Conservation (phyloP, 2,329 filamentous ascomycete genomes). For the Shiraia sp. region DNA sequence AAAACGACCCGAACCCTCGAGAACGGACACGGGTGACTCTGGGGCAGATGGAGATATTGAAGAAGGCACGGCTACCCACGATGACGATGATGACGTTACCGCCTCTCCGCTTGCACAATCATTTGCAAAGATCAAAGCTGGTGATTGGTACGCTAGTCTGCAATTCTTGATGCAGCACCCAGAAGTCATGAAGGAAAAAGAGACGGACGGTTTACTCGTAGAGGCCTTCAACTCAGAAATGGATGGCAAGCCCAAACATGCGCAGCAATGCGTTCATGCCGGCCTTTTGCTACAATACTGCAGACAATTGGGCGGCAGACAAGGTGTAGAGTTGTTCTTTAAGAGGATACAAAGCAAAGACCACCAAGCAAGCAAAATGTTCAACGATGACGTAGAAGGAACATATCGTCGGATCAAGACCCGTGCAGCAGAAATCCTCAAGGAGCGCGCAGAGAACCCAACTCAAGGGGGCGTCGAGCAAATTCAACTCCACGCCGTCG, state of each 20-base stretch:
- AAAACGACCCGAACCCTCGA: slow-evolving; percentile 41
- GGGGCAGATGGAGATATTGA: slow-evolving; percentile 66
- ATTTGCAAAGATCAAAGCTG: slow-evolving; percentile 77
- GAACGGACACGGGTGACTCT: slow-evolving; percentile 52
- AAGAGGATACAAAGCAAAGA: slow-evolving; percentile 88
- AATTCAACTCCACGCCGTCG: slow-evolving; percentile 95
- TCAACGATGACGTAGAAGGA: slow-evolving; percentile 87
- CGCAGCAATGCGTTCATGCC: slow-evolving; percentile 89
- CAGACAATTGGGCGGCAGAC: slow-evolving; percentile 81
- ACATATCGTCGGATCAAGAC: slow-evolving; percentile 83
- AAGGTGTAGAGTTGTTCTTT: slow-evolving; percentile 92
- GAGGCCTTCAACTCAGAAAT: slow-evolving; percentile 90
- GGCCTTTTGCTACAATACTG: slow-evolving; percentile 94
- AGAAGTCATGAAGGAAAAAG: slow-evolving; percentile 76
- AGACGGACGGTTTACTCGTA: slow-evolving; percentile 88
- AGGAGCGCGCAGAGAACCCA: slow-evolving; percentile 57
- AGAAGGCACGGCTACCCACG: slow-evolving; percentile 51
- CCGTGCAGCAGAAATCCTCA: slow-evolving; percentile 73
- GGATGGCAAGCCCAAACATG: slow-evolving; percentile 73
- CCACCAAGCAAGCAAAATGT: slow-evolving; percentile 88
- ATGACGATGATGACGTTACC: slow-evolving; percentile 70
- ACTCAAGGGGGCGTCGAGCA: slow-evolving; percentile 77
- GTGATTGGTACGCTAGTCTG: slow-evolving; percentile 73
- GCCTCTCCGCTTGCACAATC: slow-evolving; percentile 76
- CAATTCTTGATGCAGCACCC: slow-evolving; percentile 81